These are phyloP conservation scores for Phytophthora cactorum DNA, from an alignment of 352 stramenopile genomes.

Conservation along the genomic window DNA sequence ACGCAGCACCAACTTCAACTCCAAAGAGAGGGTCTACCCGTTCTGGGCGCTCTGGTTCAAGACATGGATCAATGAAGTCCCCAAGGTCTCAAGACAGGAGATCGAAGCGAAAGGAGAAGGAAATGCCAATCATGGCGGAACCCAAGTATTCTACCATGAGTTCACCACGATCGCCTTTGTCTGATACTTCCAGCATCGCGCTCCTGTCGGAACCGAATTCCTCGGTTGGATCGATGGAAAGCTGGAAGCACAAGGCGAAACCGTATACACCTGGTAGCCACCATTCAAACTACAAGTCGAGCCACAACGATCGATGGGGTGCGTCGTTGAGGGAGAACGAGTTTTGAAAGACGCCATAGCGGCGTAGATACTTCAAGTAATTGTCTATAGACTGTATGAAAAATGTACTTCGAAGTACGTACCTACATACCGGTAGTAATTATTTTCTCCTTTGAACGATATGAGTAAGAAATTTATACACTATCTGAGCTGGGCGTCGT, in stretches of 20 bases:
- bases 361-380: not conserved
- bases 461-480: not conserved
- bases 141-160: constrained; percentile 51
- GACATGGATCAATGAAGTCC: constrained; percentile 21
- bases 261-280: constrained; percentile 19
- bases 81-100: constrained; percentile 26
- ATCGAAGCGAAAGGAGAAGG: constrained; percentile 23
- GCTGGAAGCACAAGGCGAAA: constrained; percentile 35
- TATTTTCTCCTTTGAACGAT: not conserved
- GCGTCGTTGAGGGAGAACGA: constrained; percentile 41
- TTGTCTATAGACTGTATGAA: constrained; percentile 23
- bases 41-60: constrained; percentile 15
- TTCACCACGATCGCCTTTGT: constrained; percentile 63
- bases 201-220: constrained; percentile 53
- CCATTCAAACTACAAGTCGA: constrained; percentile 28
- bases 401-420: constrained; percentile 4
- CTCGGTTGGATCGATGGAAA: constrained; percentile 38
- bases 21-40: constrained; percentile 27
- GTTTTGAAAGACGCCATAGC: constrained; percentile 19
- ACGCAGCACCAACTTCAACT: constrained; percentile 10
- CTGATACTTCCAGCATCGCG: constrained; percentile 66
- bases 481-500: constrained; percentile 9
- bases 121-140: constrained; percentile 40
- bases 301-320: constrained; percentile 39
- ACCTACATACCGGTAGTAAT: not conserved